phyloP scores from a whole-genome alignment of 768 basidiomycete species.

The Mycena galericulata region DNA sequence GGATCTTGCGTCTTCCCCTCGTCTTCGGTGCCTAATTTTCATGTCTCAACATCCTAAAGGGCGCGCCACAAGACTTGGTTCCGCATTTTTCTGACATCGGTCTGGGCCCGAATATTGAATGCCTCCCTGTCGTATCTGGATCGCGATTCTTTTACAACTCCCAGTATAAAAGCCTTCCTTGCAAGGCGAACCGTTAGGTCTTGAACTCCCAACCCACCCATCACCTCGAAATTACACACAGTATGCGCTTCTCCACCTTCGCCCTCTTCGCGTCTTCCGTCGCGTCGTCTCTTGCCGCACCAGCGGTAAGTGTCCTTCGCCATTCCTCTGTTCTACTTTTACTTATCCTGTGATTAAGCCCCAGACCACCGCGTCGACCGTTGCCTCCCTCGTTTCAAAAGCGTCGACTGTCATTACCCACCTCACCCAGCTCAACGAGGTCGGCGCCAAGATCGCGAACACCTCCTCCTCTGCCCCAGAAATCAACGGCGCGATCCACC shows the following conservation, averaged over 20 bases:
- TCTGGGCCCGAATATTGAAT: constrained; percentile 10
- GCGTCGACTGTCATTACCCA: neutral
- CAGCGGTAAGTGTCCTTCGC: neutral
- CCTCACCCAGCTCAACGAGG: constrained; percentile 9
- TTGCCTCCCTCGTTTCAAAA: constrained; percentile 8
- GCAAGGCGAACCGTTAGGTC: constrained; percentile 1
- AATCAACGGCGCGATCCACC: neutral
- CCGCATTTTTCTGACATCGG: constrained; percentile 19
- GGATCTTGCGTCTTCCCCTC: neutral
- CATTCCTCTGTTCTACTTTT: neutral
- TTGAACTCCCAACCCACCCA: neutral
- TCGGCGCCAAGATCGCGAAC: constrained; percentile 10
- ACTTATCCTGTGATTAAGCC: neutral
- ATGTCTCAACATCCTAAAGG: neutral
- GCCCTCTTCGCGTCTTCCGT: constrained; percentile 22
- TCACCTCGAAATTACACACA: neutral
- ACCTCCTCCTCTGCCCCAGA: constrained; percentile 2
- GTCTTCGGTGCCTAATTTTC: constrained; percentile 10
- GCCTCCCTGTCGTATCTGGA: neutral
- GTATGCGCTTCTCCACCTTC: constrained; percentile 27
- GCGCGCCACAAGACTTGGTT: neutral
- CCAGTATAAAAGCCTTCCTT: constrained; percentile 8
- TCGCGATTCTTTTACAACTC: neutral
- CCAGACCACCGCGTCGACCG: too few relatives aligned
- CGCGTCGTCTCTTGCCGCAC: constrained; percentile 17